phyloP scores from a whole-genome alignment of 1,284 basidiomycete genomes.

The Tilletia indica region DNA sequence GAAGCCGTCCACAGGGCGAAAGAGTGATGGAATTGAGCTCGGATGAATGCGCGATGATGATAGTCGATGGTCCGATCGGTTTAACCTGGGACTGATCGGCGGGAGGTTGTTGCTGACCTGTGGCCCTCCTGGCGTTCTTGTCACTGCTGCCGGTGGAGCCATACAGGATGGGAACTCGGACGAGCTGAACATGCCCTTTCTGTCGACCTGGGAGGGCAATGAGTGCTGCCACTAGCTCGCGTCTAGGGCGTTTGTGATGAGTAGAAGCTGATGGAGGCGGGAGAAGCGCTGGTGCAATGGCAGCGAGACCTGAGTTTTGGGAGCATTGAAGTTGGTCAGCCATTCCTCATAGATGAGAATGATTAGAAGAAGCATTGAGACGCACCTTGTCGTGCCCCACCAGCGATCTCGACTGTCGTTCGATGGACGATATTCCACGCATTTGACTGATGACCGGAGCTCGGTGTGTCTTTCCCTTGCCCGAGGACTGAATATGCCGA shows the following conservation, averaged over 20 bases:
- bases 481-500: not conserved
- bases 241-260: not conserved
- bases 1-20: conserved; percentile 30
- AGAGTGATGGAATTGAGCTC: conserved; percentile 35
- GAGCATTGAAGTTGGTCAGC: not conserved
- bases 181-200: conserved; percentile 44
- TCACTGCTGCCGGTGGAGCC: not conserved
- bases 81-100: not conserved
- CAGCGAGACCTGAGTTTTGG: not conserved
- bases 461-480: not conserved
- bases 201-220: conserved; percentile 44
- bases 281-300: not conserved
- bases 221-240: conserved; percentile 15
- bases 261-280: not conserved
- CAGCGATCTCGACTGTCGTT: conserved; percentile 1
- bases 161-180: conserved; percentile 23
- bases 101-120: too few relatives aligned
- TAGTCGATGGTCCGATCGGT: conserved; percentile 33
- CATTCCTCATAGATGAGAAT: not conserved
- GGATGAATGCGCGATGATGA: conserved; percentile 45
- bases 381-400: not conserved
- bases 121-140: too few relatives aligned
- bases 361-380: not conserved
- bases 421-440: not conserved
- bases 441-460: not conserved